A percentile compares a stretch with the other conserved stretches of the same genome.
Conservation (phyloP, 2,329 filamentous ascomycete species). For the Periconia sp. region DNA sequence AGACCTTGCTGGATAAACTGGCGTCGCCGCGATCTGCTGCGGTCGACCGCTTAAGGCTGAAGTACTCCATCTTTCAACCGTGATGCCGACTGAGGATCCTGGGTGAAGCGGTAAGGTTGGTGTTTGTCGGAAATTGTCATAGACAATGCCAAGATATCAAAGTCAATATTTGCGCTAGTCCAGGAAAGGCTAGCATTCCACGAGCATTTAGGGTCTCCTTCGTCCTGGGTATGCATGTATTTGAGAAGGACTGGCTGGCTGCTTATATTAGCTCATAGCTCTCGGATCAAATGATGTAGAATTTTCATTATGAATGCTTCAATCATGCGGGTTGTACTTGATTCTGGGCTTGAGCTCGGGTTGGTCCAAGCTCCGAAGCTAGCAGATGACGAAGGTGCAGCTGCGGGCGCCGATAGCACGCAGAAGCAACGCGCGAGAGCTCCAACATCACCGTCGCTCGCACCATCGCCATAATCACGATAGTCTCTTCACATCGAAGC, state of each 20-base stretch:
- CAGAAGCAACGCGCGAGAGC: conserved; percentile 35
- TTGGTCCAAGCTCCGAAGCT: conserved; percentile 28
- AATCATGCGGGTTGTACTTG: too few relatives aligned
- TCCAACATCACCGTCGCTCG: conserved; percentile 18
- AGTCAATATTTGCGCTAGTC: conserved; percentile 14
- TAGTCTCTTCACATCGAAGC: conserved; percentile 6
- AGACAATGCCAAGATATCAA: conserved; percentile 37
- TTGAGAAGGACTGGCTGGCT: too few relatives aligned
- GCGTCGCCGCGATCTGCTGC: conserved; percentile 63
- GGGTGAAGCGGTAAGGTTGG: conserved; percentile 12
- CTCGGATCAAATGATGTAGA: too few relatives aligned
- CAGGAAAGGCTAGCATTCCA: conserved; percentile 6
- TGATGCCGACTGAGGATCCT: conserved; percentile 5
- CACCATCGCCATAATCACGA: conserved; percentile 16
- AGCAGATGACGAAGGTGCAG: conserved; percentile 41
- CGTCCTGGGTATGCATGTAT: too few relatives aligned
- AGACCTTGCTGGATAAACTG: conserved; percentile 93
- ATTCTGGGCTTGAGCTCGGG: too few relatives aligned
- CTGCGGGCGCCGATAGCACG: conserved; percentile 37
- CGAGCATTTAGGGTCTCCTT: too few relatives aligned
- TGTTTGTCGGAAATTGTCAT: conserved; percentile 30
- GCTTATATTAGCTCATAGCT: too few relatives aligned
- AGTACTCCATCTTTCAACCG: conserved; percentile 38
- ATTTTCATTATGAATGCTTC: too few relatives aligned
- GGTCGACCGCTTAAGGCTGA: conserved; percentile 65